Conservation (phyloP, 768 basidiomycete species). For the Cystobasidium onofrii region DNA sequence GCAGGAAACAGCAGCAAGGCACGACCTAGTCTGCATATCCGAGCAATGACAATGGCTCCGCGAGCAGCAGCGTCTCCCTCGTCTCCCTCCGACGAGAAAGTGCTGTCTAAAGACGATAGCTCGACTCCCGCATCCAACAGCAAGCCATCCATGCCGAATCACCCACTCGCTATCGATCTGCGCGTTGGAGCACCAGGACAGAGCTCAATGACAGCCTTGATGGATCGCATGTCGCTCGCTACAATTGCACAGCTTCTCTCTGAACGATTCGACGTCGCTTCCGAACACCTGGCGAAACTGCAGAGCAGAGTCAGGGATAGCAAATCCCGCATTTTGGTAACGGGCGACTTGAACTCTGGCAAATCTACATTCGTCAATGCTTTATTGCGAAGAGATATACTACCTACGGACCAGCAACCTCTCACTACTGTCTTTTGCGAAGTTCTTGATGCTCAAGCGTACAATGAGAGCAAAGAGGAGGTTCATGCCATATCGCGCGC, state of each 20-base stretch:
- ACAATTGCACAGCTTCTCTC: constrained; percentile 88
- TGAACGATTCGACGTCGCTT: constrained; percentile 65
- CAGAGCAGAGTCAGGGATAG: constrained; percentile 79
- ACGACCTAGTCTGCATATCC: constrained; percentile 5
- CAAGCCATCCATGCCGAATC: constrained; percentile 48
- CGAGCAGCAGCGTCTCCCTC: neutral
- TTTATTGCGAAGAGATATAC: constrained; percentile 74
- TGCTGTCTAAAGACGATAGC: neutral
- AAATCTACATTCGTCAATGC: constrained; percentile 99
- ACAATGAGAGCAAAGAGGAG: constrained; percentile 64
- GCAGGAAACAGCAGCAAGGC: neutral
- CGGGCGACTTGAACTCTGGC: constrained; percentile 94
- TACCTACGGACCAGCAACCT: constrained; percentile 97
- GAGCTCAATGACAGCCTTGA: constrained; percentile 55
- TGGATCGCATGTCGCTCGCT: constrained; percentile 81
- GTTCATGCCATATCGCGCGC: constrained; percentile 71
- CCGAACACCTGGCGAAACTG: constrained; percentile 74
- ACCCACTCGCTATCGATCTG: constrained; percentile 89
- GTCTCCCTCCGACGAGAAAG: neutral
- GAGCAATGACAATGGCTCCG: constrained; percentile 8
- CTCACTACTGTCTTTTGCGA: constrained; percentile 96
- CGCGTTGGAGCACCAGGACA: constrained; percentile 62
- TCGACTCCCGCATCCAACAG: neutral
- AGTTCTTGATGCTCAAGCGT: constrained; percentile 81
- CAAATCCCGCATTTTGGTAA: constrained; percentile 91